Evolutionary conservation across 306 rosid species (phyloP), one percentile per base, ranked within the genome.

Genomic region (Prunus mongolica): DNA sequence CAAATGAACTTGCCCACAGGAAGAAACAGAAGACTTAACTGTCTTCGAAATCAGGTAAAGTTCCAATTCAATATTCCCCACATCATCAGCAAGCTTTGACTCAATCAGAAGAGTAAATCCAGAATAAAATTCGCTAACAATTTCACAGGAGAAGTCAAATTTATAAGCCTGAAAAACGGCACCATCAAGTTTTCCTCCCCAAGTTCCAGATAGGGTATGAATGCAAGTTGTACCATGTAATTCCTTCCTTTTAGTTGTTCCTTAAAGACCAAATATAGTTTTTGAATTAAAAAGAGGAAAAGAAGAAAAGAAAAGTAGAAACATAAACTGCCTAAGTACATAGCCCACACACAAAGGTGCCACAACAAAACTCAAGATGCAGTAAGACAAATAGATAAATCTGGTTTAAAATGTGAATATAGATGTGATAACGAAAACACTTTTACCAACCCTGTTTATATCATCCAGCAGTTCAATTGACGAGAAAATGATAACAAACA

Each of bases 231-330:
- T 86, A 47, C 97, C 99, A 65, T 95, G 99, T 47, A 95, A 83
- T 76, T 95, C 99, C 85, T 95, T 95, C 84, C 97, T 84, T 85
- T 87, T 92, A 12, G 97, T 92, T 67, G 93, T 87, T 81, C 99
- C 99, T 95, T 57, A 78, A 83, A 82, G 73, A 79, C 75, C 80
- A 77, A 74, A 86, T 84, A 74, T 54, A 81, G 71, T 18, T 20
- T 52, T 66, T 24, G 19, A n/a, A 44, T 56, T 34, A 38, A 34
- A 50, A 72, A 12, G 3, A 32, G 30, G 66, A 6, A 2, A 51
- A 52, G 13, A 16, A 62, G 5, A 46, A 74, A 56, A 52, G 3
- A 12, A 47, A 28, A 63, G 15, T 22, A 74, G 73, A 80, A 32
- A 34, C 25, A 18, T 34, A 75, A 78, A 77, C 66, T 56, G 73